Evolutionary conservation across 352 stramenopile genomes (phyloP), one percentile per base, ranked within the genome.

Genomic region (Phytophthora gonapodyides): DNA sequence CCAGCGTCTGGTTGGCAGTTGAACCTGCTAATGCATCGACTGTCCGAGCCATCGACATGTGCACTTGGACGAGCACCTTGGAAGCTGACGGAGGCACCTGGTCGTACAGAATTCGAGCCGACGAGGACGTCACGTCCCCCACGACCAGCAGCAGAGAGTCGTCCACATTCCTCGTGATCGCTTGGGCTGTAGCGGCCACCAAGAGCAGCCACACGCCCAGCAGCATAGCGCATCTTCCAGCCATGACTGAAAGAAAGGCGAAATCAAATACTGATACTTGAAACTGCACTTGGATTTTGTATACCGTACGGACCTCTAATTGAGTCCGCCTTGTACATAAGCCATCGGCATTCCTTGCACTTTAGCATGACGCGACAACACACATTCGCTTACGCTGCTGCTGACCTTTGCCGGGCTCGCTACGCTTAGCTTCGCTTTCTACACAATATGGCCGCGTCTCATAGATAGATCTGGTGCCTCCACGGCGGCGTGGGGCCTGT

Each of bases 31-130:
- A 12, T 15, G 27, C 56, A 2, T 50, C 43, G 13, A 37, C 15
- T 33, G 21, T 47, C 5, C 27, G 55, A 1, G 55, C 35, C 56
- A 61, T 55, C 1, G 47, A 61, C 19, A 61, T 24, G 31, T 68
- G 19, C 15, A 72, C 51, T 42, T 38, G 68, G 7, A 80, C 55
- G 15, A 46, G 47, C 36, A 80, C 24, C 17, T 34, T 48, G 17
- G 34, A 31, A 9, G 43, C 24, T 6, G 51, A 40, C 7, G n/a
- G 7, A 8, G 52, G 57, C 31, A 65, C 45, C 35, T 60, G 61
- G 27, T 89, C 80, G n/a, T 69, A 78, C 38, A 89, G 61, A 35
- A 89, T 69, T 35, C 80, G 77, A 27, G 78, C 80, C 8, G 48
- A 62, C 1, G 75, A 72, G 12, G 69, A 24, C 13, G 69, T 64